Evolutionary conservation across 2,329 filamentous ascomycete genomes (phyloP), one percentile per base, ranked within the genome.

Genomic region (Sarocladium kiliense): DNA sequence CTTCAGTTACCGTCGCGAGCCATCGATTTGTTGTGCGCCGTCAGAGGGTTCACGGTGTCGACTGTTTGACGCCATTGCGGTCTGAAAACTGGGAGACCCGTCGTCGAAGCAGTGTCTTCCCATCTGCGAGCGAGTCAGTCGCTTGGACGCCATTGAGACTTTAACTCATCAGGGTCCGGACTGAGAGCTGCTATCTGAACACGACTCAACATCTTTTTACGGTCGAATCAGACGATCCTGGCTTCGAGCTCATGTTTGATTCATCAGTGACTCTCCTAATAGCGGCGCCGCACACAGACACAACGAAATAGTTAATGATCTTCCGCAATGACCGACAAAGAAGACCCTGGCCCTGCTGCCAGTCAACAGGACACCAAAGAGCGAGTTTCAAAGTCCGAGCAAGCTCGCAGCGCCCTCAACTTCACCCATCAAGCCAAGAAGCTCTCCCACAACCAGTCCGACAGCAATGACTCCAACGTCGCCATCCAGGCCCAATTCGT

Each of bases 401-500:
- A 51, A 36, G 47, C 26, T 7, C 4, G 36, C 18, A 51, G 18
- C 19, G 47, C 47, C 16, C 10, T 23, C 53, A 76, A 83, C 42
- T 89, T 85, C 62, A 73, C 79, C 1, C 74, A 79, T 6, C 86
- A 90, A 65, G 79, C 86, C 7, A 75, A 80, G 64, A 83, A 80
- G 61, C 70, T 84, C 10, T 80, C 80, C 0, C 70, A 74, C 42
- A 67, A 73, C 34, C 65, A 67, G 2, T 64, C 65, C 2, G 55
- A 64, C 12, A 59, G 64, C 36, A 30, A 53, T 7, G 34, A 41
- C 19, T 41, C 32, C 34, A 19, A 53, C 3, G 76, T 83, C 14
- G 85, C 86, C 1, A 72, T 85, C 50, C 76, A 86, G 64, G 86
- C 87, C 27, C 78, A 71, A n/a, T 84, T 80, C 58, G 72, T 86